Conservation (phyloP, 306 rosid genomes). For the Cucumis melo region DNA sequence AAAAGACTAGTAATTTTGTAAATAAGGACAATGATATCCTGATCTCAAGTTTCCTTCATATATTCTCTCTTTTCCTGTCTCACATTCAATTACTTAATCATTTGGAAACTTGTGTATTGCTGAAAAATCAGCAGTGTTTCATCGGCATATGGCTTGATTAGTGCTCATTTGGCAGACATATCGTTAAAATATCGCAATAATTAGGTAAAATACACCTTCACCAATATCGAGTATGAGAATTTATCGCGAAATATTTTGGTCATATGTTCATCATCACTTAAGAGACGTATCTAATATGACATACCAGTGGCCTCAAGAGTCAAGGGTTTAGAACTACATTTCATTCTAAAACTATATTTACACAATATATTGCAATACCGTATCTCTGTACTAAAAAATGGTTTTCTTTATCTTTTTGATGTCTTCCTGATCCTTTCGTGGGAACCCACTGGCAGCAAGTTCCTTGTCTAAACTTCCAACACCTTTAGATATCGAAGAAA, state of each 20-base stretch:
- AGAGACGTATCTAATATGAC: not conserved
- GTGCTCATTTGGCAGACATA: not conserved
- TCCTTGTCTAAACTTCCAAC: slow-evolving; percentile 69
- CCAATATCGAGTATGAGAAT: not conserved
- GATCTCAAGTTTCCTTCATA: not conserved
- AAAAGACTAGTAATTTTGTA: not conserved
- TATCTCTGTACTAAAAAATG: not conserved
- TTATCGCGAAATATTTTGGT: not conserved
- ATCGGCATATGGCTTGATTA: not conserved
- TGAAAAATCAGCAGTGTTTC: not conserved
- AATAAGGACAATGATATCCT: not conserved
- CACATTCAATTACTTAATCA: not conserved
- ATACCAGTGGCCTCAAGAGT: not conserved
- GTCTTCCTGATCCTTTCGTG: slow-evolving; percentile 58
- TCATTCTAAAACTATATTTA: not conserved
- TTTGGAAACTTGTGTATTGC: not conserved
- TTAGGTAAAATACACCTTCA: not conserved
- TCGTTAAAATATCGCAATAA: not conserved
- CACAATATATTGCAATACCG: not conserved
- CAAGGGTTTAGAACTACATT: not conserved
- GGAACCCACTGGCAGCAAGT: slow-evolving; percentile 88
- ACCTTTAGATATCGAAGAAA: slow-evolving; percentile 48
- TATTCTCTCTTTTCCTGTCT: not conserved
- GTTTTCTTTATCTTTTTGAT: slow-evolving; percentile 48
- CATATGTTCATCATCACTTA: not conserved